These are phyloP conservation scores for Lathyrus aphaca DNA, from an alignment of 306 rosid genomes.

Conservation along the genomic window DNA sequence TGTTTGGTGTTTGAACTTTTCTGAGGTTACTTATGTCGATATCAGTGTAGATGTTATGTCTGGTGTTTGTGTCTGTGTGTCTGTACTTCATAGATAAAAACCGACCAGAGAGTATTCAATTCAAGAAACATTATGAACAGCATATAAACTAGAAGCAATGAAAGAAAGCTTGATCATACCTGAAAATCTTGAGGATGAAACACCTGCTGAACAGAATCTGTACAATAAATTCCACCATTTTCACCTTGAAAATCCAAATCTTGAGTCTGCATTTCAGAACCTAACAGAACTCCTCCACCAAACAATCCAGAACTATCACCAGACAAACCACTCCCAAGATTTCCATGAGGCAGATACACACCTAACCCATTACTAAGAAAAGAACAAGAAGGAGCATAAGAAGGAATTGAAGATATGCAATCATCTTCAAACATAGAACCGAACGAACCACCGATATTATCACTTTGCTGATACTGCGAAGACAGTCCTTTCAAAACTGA, in stretches of 20 bases:
- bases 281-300: conserved; percentile 57
- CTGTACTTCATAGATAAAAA: too few species aligned
- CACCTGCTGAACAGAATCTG: conserved; percentile 64
- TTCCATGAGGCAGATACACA: conserved; percentile 60
- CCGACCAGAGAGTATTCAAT: too few species aligned
- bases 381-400: conserved; percentile 76
- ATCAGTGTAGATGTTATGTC: too few species aligned
- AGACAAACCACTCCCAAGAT: conserved; percentile 59
- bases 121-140: too few species aligned
- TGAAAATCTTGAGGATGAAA: conserved; percentile 81
- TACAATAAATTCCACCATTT: conserved; percentile 65
- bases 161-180: conserved; percentile 52
- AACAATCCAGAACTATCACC: conserved; percentile 68
- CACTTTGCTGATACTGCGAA: conserved; percentile 51
- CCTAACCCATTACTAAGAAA: conserved; percentile 63
- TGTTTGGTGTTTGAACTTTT: too few species aligned
- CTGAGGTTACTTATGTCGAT: too few species aligned
- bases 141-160: not conserved
- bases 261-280: conserved; percentile 72
- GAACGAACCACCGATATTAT: conserved; percentile 45
- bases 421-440: conserved; percentile 73
- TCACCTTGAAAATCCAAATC: conserved; percentile 88
- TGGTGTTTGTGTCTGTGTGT: too few species aligned
- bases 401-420: conserved; percentile 78
- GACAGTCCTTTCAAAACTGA: conserved; percentile 66